phyloP scores from a whole-genome alignment of 1,284 basidiomycete species.

The Rhodotorula sp. region DNA sequence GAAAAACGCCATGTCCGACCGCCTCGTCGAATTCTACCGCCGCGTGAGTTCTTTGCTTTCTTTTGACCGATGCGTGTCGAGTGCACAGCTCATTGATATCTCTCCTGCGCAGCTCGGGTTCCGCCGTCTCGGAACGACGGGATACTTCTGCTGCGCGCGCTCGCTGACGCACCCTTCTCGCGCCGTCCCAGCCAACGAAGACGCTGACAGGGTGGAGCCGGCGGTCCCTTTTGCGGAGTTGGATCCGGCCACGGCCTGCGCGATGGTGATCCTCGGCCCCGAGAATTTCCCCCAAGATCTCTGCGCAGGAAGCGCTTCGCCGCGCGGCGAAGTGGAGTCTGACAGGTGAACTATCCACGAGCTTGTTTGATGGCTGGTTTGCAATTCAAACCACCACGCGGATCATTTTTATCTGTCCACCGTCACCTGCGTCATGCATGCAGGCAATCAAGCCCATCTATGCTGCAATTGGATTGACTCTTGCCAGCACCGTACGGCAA shows the following conservation, averaged over 20 bases:
- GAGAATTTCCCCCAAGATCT: too few relatives aligned
- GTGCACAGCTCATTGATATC: background rate
- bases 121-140: background rate
- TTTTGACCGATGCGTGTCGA: too few relatives aligned
- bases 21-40: background rate
- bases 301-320: too few relatives aligned
- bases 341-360: too few relatives aligned
- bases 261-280: background rate
- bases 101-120: background rate
- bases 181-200: background rate
- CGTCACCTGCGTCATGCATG: too few relatives aligned
- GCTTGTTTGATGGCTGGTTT: too few relatives aligned
- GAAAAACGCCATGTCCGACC: background rate
- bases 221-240: background rate
- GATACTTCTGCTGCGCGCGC: background rate
- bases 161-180: background rate
- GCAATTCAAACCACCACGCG: too few relatives aligned
- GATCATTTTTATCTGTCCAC: too few relatives aligned
- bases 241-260: background rate
- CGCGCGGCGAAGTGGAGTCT: too few relatives aligned
- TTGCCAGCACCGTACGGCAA: too few relatives aligned
- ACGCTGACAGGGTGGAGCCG: background rate
- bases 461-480: too few relatives aligned
- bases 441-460: too few relatives aligned
- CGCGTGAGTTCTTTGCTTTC: background rate